Evolutionary conservation across 148 eudicot genomes (phyloP).

Genomic region (Arctostaphylos glauca): DNA sequence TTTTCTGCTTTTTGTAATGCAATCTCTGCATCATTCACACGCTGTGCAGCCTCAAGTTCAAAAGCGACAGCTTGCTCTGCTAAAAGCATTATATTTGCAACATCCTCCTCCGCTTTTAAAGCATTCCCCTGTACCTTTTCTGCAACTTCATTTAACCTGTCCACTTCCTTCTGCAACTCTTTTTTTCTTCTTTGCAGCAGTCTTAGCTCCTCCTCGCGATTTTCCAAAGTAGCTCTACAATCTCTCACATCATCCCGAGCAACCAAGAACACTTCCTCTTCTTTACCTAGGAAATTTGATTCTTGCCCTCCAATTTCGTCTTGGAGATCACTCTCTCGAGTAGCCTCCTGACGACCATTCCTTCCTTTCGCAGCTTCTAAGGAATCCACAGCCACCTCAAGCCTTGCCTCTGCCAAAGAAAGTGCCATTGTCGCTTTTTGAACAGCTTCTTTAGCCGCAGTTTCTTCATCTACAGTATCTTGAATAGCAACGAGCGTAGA

Average conservation of each 20-base stretch:
- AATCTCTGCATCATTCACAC: constrained; percentile 86
- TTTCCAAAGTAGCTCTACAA: constrained; percentile 50
- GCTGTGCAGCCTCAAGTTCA: constrained; percentile 81
- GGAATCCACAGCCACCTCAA: constrained; percentile 67
- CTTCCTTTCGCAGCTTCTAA: constrained; percentile 48
- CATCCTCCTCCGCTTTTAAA: constrained; percentile 86
- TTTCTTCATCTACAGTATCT: constrained; percentile 63
- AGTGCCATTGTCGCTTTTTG: constrained; percentile 77
- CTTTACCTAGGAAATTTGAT: constrained; percentile 35
- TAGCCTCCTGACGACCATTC: constrained; percentile 26
- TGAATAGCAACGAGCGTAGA: constrained; percentile 40
- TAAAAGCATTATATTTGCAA: constrained; percentile 83
- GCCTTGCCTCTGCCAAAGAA: constrained; percentile 84
- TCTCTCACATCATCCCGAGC: constrained; percentile 62
- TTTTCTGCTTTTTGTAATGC: constrained; percentile 69
- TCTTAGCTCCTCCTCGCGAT: constrained; percentile 63
- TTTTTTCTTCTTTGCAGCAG: constrained; percentile 62
- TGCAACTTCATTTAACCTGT: constrained; percentile 60
- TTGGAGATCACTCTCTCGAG: constrained; percentile 35
- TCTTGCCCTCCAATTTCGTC: constrained; percentile 43
- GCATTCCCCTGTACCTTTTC: constrained; percentile 64
- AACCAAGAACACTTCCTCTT: constrained; percentile 50
- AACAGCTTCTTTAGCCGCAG: constrained; percentile 64
- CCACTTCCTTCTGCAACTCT: constrained; percentile 74
- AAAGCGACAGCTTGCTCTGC: constrained; percentile 98